Percentiles rank a stretch among this genome's conserved stretches.
Conservation (phyloP, 1,284 basidiomycete genomes). For the Ceratobasidium theobromae region DNA sequence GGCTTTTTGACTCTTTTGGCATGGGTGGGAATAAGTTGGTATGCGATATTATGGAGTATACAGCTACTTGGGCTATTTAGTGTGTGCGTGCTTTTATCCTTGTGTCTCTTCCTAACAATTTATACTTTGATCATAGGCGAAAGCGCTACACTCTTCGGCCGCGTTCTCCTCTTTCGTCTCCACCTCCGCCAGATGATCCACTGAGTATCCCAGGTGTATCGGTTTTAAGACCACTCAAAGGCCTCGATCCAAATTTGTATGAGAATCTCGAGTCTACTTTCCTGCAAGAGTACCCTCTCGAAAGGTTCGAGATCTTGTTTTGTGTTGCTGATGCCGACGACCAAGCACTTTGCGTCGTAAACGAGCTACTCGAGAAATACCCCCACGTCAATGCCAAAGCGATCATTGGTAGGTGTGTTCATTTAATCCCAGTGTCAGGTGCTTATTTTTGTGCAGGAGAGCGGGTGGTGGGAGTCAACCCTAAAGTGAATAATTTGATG, state of each 20-base stretch:
- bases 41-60: slow-evolving; percentile 69
- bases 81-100: slow-evolving; percentile 29
- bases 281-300: slow-evolving; percentile 79
- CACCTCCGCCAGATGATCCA: slow-evolving; percentile 45
- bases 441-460: slow-evolving; percentile 49
- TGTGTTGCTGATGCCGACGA: slow-evolving; percentile 82
- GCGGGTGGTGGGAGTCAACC: slow-evolving; percentile 85
- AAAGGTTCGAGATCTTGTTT: slow-evolving; percentile 75
- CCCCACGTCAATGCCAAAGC: slow-evolving; percentile 69
- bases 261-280: slow-evolving; percentile 92
- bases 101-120: slow-evolving; percentile 35
- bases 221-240: slow-evolving; percentile 87
- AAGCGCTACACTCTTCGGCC: slow-evolving; percentile 68
- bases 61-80: slow-evolving; percentile 61
- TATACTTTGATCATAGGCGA: slow-evolving; percentile 52
- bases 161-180: slow-evolving; percentile 62
- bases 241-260: slow-evolving; percentile 88
- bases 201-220: slow-evolving; percentile 79
- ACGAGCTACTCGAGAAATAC: slow-evolving; percentile 73
- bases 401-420: slow-evolving; percentile 64
- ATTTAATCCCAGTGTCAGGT: neutral
- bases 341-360: slow-evolving; percentile 77
- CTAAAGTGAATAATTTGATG: slow-evolving; percentile 97
- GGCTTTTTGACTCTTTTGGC: neutral
- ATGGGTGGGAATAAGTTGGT: slow-evolving; percentile 63